Percentiles rank a stretch among this genome's conserved stretches.
Evolutionary conservation across 176 grass and related monocot genomes (phyloP).

Genomic region (Panicum miliaceum): DNA sequence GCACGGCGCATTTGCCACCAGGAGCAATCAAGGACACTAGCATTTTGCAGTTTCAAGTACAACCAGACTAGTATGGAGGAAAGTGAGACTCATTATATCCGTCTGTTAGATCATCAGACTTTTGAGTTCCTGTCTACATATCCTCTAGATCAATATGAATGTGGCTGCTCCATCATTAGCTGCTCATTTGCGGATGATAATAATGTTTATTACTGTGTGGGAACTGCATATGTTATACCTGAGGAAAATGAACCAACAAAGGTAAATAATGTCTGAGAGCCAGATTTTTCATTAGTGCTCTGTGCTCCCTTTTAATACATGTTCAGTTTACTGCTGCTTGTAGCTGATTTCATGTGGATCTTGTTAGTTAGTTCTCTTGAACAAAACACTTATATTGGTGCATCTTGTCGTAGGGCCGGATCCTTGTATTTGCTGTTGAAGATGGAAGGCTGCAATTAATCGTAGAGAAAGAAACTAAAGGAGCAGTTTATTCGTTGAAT

Average conservation of each 20-base stretch:
- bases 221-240: constrained; percentile 91
- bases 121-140: constrained; percentile 84
- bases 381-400: constrained; percentile 25
- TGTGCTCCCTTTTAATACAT: not conserved
- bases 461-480: constrained; percentile 93
- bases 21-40: constrained; percentile 82
- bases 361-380: not conserved
- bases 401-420: constrained; percentile 67
- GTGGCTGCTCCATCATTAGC: constrained; percentile 87
- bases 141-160: constrained; percentile 79
- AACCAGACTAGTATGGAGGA: constrained; percentile 58
- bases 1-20: constrained; percentile 85
- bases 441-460: constrained; percentile 84
- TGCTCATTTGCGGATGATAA: constrained; percentile 88
- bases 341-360: not conserved
- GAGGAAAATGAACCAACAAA: constrained; percentile 94
- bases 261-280: constrained; percentile 44
- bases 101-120: constrained; percentile 86
- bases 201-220: constrained; percentile 90
- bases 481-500: constrained; percentile 85
- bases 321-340: not conserved
- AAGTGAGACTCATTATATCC: constrained; percentile 81
- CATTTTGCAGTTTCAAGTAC: constrained; percentile 72
- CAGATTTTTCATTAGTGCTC: constrained; percentile 2
- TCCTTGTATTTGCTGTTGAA: constrained; percentile 90